Evolutionary conservation across 1,139 yeast species (phyloP).

Genomic region (Geotrichum klebahnii): DNA sequence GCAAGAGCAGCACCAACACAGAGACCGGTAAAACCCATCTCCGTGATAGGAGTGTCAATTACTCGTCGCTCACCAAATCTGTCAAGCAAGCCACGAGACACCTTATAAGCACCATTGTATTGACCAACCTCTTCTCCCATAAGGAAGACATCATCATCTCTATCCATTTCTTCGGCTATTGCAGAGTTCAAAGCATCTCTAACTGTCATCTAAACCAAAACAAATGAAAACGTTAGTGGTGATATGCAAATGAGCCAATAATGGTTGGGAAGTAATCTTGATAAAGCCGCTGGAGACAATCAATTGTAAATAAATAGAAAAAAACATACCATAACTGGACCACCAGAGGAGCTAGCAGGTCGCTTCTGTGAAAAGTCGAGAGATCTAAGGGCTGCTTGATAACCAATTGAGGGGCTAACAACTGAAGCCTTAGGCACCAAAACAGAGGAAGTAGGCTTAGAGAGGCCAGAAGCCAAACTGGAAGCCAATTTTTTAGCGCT

Average conservation of each 20-base stretch:
- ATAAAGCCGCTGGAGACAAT: neutral
- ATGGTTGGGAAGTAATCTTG: neutral
- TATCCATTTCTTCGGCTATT: conserved; percentile 94
- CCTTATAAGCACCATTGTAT: conserved; percentile 98
- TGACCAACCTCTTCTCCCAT: conserved; percentile 99
- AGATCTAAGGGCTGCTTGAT: conserved; percentile 34
- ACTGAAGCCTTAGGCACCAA: conserved; percentile 23
- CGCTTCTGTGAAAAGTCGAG: conserved; percentile 29
- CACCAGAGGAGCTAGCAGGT: conserved; percentile 33
- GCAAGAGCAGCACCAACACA: conserved; percentile 97
- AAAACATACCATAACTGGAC: conserved; percentile 35
- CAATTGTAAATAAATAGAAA: neutral
- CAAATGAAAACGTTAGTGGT: no score
- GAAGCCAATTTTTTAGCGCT: conserved; percentile 20
- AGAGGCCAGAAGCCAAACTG: conserved; percentile 8
- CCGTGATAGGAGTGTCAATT: conserved; percentile 97
- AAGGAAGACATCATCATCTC: conserved; percentile 87
- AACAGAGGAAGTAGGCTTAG: conserved; percentile 21
- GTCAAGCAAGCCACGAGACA: conserved; percentile 91
- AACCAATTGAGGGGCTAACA: conserved; percentile 25
- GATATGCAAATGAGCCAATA: no score
- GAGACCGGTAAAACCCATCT: conserved; percentile 97
- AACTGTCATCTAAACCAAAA: conserved; percentile 57
- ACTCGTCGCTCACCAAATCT: conserved; percentile 96
- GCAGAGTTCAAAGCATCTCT: conserved; percentile 96